Evolutionary conservation across 2,329 filamentous ascomycete species (phyloP).

Genomic region (Harringtonia lauricola): DNA sequence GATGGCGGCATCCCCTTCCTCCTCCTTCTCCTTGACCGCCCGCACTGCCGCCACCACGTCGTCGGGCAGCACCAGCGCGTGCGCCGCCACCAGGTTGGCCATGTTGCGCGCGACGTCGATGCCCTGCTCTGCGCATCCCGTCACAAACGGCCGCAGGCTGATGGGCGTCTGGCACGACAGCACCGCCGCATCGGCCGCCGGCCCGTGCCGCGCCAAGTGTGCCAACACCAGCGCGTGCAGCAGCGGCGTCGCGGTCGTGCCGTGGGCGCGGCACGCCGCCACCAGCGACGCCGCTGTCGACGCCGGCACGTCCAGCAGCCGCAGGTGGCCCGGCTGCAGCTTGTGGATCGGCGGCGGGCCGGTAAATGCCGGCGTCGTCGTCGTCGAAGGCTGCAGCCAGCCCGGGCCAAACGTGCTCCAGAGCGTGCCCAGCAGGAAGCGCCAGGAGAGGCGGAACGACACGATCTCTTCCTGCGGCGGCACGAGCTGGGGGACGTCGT

Average conservation of each 20-base stretch:
- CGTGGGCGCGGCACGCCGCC: constrained; percentile 26
- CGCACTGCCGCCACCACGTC: constrained; percentile 15
- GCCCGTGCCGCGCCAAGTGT: constrained; percentile 27
- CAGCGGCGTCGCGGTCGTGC: constrained; percentile 35
- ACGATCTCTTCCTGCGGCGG: constrained; percentile 30
- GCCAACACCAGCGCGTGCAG: constrained; percentile 33
- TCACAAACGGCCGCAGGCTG: constrained; percentile 28
- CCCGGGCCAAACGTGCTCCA: constrained; percentile 28
- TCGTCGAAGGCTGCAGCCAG: constrained; percentile 17
- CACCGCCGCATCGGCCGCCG: constrained; percentile 17
- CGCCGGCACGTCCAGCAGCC: constrained; percentile 23
- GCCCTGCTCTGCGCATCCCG: constrained; percentile 9
- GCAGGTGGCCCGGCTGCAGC: constrained; percentile 23
- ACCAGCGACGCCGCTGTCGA: constrained; percentile 21
- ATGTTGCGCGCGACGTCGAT: constrained; percentile 22
- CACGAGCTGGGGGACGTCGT: constrained; percentile 20
- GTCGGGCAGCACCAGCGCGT: constrained; percentile 19
- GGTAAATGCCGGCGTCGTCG: constrained; percentile 24
- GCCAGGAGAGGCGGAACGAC: constrained; percentile 25
- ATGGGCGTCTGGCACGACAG: constrained; percentile 32
- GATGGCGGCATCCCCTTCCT: constrained; percentile 19
- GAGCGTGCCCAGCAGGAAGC: constrained; percentile 28
- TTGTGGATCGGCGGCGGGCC: constrained; percentile 17
- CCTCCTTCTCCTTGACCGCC: not conserved
- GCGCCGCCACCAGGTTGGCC: constrained; percentile 27